phyloP scores from a whole-genome alignment of 345 rosid genomes.

The Dimocarpus longan region DNA sequence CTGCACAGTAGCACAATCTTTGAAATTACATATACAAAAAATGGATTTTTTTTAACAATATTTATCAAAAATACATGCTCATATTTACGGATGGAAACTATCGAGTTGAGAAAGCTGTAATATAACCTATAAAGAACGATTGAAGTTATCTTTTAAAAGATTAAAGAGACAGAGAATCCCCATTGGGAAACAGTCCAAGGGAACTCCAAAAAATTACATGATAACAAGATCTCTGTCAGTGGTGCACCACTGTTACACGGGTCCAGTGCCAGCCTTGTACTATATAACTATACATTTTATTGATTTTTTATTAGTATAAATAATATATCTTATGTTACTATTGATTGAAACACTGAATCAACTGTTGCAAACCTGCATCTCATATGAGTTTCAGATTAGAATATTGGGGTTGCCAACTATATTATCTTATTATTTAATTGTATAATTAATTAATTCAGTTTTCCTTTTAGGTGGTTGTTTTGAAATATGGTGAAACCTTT shows the following conservation, averaged over 20 bases:
- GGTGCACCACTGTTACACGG: slow-evolving; percentile 11
- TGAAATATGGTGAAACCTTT: slow-evolving; percentile 16
- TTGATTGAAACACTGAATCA: not conserved
- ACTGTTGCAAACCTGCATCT: slow-evolving; percentile 21
- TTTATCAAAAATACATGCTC: too few species aligned
- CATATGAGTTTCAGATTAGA: not conserved
- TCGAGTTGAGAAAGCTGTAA: too few species aligned
- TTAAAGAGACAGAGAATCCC: slow-evolving; percentile 39
- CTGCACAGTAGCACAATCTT: too few species aligned
- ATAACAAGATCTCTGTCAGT: slow-evolving; percentile 50
- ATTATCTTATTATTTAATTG: not conserved
- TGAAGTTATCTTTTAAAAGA: not conserved
- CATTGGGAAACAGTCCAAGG: slow-evolving; percentile 35
- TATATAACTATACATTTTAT: not conserved
- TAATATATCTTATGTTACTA: not conserved
- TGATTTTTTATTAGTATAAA: too few species aligned
- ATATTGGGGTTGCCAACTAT: slow-evolving; percentile 19
- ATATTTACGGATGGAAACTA: not conserved
- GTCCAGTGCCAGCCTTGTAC: slow-evolving; percentile 17
- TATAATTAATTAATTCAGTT: not conserved
- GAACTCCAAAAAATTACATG: slow-evolving; percentile 35
- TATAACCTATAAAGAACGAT: not conserved
- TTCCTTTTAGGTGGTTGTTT: slow-evolving; percentile 6
- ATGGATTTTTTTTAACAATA: too few species aligned
- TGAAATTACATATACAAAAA: too few species aligned